phyloP scores from a whole-genome alignment of 352 stramenopile genomes.

The Phytophthora hybrid region DNA sequence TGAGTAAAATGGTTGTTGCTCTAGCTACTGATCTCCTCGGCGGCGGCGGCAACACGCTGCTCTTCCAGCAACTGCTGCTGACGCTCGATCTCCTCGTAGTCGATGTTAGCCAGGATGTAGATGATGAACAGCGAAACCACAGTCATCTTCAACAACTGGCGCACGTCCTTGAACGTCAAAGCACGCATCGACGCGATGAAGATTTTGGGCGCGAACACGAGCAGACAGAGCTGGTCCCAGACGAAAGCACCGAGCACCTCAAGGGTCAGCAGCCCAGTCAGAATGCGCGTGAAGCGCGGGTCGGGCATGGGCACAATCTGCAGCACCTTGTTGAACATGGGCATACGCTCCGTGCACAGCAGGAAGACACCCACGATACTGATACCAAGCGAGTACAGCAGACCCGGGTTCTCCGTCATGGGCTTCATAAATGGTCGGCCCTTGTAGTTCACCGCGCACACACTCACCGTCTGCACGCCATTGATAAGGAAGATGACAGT shows the following conservation, averaged over 20 bases:
- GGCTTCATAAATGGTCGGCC: conserved; percentile 99
- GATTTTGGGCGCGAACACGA: conserved; percentile 89
- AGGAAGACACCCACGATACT: conserved; percentile 91
- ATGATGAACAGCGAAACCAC: conserved; percentile 86
- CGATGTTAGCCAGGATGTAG: conserved; percentile 89
- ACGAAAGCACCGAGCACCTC: conserved; percentile 88
- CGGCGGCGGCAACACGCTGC: conserved; percentile 37
- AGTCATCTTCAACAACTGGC: conserved; percentile 88
- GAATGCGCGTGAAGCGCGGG: conserved; percentile 80
- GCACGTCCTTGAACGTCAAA: conserved; percentile 82
- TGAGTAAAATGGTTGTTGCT: conserved; percentile 8
- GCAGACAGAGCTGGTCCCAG: conserved; percentile 87
- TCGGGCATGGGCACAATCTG: conserved; percentile 94
- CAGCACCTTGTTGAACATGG: conserved; percentile 93
- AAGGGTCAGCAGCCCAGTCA: conserved; percentile 84
- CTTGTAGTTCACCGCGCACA: conserved; percentile 99
- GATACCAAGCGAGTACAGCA: conserved; percentile 93
- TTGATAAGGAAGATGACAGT: conserved; percentile 98
- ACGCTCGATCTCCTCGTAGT: conserved; percentile 91
- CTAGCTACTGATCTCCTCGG: conserved; percentile 56
- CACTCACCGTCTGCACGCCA: conserved; percentile 95
- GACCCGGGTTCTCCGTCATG: conserved; percentile 95
- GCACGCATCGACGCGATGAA: conserved; percentile 82
- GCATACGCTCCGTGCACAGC: conserved; percentile 93
- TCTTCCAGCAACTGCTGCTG: conserved; percentile 86